Percentiles rank a stretch among this genome's conserved stretches.
phyloP scores from a whole-genome alignment of 495 filamentous ascomycete species.

The Trichoderma gamsii region DNA sequence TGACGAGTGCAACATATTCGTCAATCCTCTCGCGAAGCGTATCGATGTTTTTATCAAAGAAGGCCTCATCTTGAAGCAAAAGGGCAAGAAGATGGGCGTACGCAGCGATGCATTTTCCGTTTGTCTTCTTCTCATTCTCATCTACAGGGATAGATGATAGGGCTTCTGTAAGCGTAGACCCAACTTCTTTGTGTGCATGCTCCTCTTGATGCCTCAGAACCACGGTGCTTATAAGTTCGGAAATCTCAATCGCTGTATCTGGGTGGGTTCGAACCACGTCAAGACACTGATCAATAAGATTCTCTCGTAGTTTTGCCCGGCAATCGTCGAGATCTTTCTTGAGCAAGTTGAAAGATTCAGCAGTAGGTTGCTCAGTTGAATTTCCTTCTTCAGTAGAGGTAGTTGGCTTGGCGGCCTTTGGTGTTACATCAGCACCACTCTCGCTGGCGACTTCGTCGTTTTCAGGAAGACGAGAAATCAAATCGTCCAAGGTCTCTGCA shows the following conservation, averaged over 20 bases:
- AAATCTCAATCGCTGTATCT: constrained; percentile 84
- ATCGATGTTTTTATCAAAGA: constrained; percentile 69
- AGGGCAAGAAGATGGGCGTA: constrained; percentile 90
- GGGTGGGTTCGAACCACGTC: constrained; percentile 84
- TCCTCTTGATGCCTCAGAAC: constrained; percentile 63
- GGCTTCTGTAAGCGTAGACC: constrained; percentile 75
- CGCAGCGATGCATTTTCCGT: constrained; percentile 59
- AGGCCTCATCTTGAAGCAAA: constrained; percentile 72
- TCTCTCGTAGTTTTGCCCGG: constrained; percentile 62
- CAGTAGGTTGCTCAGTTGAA: background rate
- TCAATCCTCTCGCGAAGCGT: constrained; percentile 73
- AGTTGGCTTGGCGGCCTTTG: background rate
- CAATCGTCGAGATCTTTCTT: constrained; percentile 79
- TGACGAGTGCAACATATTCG: constrained; percentile 73
- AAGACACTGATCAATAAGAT: constrained; percentile 81
- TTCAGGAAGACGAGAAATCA: constrained; percentile 22
- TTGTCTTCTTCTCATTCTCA: constrained; percentile 69
- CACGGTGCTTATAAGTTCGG: constrained; percentile 74
- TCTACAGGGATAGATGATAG: constrained; percentile 76
- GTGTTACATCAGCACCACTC: background rate
- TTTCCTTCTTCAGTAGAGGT: background rate
- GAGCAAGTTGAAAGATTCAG: constrained; percentile 31
- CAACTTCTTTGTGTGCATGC: constrained; percentile 64
- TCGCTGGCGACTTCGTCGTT: constrained; percentile 14
- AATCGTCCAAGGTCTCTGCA: constrained; percentile 19